Evolutionary conservation across 257 asterid genomes (phyloP), one percentile per base, ranked within the genome.

Genomic region (Parsonsia alboflavescens): DNA sequence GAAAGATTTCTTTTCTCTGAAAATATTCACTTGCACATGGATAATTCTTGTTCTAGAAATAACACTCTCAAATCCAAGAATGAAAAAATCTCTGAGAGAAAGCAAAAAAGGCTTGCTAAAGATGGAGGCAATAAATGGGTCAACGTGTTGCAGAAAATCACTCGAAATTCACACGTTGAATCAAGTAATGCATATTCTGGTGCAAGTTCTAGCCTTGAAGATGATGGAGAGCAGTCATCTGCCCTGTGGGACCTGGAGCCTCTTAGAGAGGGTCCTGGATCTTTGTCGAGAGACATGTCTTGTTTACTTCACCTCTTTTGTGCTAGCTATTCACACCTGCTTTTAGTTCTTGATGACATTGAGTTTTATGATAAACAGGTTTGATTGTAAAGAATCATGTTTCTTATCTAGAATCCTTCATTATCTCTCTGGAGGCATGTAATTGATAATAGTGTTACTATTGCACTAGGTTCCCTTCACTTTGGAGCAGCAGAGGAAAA

Each of bases 361-460:
- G 99, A 94, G 81, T 94, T 94, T 83, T 94, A 92, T 75, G 97
- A 94, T 76, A 92, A 92, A 82, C 97, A 94, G 99, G 99, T 93
- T 75, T 52, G 78, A 61, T 74, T 79, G 72, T 46, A 57, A 44
- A 28, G 24, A 19, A 5, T 36, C 67, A 52, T 64, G 59, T 58
- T 36, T 39, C 71, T 80, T 52, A 16, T 69, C 72, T 58, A 57
- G 54, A 41, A 33, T 28, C 61, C 48, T 45, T 13, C 26, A 19
- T 46, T 48, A 46, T 12, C 30, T 44, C 22, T 54, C 6, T 59
- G 45, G 44, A 7, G 59, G 19, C 10, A 15, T 68, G 53, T 64
- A 19, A 11, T 46, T 67, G 61, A 77, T 61, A 44, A 61, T 56
- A 16, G 24, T 49, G 33, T 58, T 68, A 39, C 52, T 56, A 57